Percentiles rank a stretch among this genome's conserved stretches.
Conservation (phyloP, 2,329 filamentous ascomycete genomes). For the Exophiala alcalophila region DNA sequence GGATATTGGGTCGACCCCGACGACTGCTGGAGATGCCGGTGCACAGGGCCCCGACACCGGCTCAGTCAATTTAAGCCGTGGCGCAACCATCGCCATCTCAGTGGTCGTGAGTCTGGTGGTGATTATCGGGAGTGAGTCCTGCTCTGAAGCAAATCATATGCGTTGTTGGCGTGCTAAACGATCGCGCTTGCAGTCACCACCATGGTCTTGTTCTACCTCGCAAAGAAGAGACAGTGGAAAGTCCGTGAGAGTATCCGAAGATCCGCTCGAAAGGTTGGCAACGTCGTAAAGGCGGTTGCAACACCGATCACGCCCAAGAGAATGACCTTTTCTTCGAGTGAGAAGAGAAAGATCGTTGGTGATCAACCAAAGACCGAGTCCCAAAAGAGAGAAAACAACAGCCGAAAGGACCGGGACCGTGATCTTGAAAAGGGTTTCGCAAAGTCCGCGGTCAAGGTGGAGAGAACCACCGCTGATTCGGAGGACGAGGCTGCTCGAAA, state of each 20-base stretch:
- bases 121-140: conserved; percentile 64
- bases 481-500: not conserved
- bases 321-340: conserved; percentile 19
- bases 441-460: conserved; percentile 8
- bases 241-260: conserved; percentile 68
- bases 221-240: conserved; percentile 83
- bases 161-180: conserved; percentile 4
- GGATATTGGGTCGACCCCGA: conserved; percentile 32
- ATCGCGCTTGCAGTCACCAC: conserved; percentile 16
- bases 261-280: conserved; percentile 53
- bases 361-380: conserved; percentile 7
- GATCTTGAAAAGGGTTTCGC: conserved; percentile 21
- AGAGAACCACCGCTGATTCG: not conserved
- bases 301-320: conserved; percentile 30
- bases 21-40: conserved; percentile 55
- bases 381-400: not conserved
- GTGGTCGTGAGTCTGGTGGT: conserved; percentile 66
- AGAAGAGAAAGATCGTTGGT: conserved; percentile 12
- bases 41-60: conserved; percentile 62
- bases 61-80: conserved; percentile 63
- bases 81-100: conserved; percentile 71
- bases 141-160: too few species aligned
- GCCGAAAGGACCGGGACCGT: not conserved
- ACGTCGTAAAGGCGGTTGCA: conserved; percentile 30
- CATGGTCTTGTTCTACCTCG: conserved; percentile 69